phyloP scores from a whole-genome alignment of 2,329 filamentous ascomycete species.

The Colletotrichum neosansevieriae region DNA sequence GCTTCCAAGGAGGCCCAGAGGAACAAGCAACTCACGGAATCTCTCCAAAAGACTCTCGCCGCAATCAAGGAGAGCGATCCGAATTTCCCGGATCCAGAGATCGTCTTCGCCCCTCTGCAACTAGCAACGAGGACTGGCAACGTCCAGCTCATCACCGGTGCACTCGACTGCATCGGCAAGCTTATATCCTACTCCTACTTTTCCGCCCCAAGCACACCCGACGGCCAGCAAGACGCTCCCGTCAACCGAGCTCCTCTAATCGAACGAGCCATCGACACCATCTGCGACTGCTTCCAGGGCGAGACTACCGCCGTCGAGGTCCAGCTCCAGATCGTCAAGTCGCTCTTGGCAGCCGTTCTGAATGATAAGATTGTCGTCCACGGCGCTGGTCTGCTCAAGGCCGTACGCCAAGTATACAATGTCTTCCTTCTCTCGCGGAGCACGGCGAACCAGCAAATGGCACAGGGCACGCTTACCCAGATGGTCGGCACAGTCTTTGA shows the following conservation, averaged over 20 bases:
- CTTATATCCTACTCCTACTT: conserved; percentile 99
- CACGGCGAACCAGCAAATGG: conserved; percentile 94
- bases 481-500: conserved; percentile 99
- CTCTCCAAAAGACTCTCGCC: conserved; percentile 82
- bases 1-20: conserved; percentile 91
- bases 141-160: conserved; percentile 86
- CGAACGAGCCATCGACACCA: conserved; percentile 97
- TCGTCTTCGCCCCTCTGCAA: conserved; percentile 91
- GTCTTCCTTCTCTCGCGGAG: conserved; percentile 96
- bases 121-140: conserved; percentile 90
- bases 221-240: conserved; percentile 44
- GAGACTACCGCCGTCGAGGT: conserved; percentile 93
- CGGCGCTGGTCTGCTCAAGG: conserved; percentile 94
- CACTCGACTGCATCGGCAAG: conserved; percentile 98
- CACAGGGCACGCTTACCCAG: conserved; percentile 95
- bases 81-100: conserved; percentile 86
- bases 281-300: conserved; percentile 98
- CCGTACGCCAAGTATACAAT: conserved; percentile 98
- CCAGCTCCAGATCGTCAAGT: conserved; percentile 98
- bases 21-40: conserved; percentile 85
- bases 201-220: conserved; percentile 72
- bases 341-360: conserved; percentile 90
- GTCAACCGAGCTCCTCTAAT: conserved; percentile 84
- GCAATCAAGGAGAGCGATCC: conserved; percentile 89
- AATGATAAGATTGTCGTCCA: conserved; percentile 99